A percentile compares a stretch with the other conserved stretches of the same genome.
Evolutionary conservation across 345 rosid genomes (phyloP).

Genomic region (Psidium guajava): DNA sequence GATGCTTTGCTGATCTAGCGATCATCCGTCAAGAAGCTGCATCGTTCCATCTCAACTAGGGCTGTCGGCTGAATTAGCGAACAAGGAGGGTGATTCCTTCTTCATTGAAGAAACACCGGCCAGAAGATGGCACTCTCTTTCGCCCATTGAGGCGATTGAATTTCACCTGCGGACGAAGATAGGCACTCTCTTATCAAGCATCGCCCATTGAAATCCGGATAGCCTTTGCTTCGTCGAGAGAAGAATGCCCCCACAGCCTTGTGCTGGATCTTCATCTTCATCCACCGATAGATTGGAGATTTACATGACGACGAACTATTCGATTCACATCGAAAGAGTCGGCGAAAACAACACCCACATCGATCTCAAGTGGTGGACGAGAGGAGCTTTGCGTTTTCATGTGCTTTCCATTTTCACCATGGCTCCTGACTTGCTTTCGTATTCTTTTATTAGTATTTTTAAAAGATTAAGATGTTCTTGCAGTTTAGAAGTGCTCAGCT

Average conservation of each 20-base stretch:
- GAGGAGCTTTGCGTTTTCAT: neutral
- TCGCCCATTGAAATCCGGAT: too few species aligned
- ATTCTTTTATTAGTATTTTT: too few species aligned
- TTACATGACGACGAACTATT: too few species aligned
- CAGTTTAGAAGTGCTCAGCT: neutral
- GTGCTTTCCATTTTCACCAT: neutral
- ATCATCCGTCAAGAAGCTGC: neutral
- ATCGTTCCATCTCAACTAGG: neutral
- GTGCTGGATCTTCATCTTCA: too few species aligned
- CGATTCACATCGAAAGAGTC: neutral
- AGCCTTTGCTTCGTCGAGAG: too few species aligned
- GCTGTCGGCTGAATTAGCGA: neutral
- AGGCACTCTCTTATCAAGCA: too few species aligned
- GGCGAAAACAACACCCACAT: neutral
- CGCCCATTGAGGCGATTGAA: too few species aligned
- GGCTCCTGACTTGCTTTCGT: neutral
- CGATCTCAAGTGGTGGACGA: neutral
- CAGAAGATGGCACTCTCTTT: too few species aligned
- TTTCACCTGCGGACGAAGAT: too few species aligned
- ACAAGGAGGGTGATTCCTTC: neutral
- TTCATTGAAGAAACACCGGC: neutral
- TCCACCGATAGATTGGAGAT: too few species aligned
- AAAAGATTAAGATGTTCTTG: neutral
- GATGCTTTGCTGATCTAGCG: neutral
- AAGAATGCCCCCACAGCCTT: too few species aligned